Percentiles rank a stretch among this genome's conserved stretches.
phyloP scores from a whole-genome alignment of 2,329 filamentous ascomycete genomes.

The Penicillium oxalicum region DNA sequence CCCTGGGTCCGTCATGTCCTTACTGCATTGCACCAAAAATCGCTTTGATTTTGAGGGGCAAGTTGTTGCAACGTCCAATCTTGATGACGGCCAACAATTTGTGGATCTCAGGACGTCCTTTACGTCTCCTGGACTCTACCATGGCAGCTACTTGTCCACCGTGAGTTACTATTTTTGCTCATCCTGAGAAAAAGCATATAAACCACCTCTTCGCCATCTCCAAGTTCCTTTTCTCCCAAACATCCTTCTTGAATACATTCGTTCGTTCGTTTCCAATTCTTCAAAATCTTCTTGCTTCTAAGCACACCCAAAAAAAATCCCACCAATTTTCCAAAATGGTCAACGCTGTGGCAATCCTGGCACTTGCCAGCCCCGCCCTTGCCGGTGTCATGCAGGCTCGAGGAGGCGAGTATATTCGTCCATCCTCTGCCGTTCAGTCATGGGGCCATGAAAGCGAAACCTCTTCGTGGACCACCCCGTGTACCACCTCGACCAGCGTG shows the following conservation, averaged over 20 bases:
- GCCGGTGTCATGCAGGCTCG: slow-evolving; percentile 29
- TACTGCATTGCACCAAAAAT: slow-evolving; percentile 12
- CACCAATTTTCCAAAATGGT: slow-evolving; percentile 29
- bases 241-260: slow-evolving; percentile 14
- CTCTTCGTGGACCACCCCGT: slow-evolving; percentile 8
- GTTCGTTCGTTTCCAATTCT: slow-evolving; percentile 20
- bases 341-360: slow-evolving; percentile 32
- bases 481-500: slow-evolving; percentile 7
- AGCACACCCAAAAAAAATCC: slow-evolving; percentile 3
- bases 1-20: slow-evolving; percentile 11
- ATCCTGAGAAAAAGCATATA: slow-evolving; percentile 21
- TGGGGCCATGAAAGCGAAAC: slow-evolving; percentile 1
- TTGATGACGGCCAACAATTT: slow-evolving; percentile 14
- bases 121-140: slow-evolving; percentile 23
- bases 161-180: slow-evolving; percentile 7
- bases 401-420: slow-evolving; percentile 11
- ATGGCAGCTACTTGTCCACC: slow-evolving; percentile 19
- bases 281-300: slow-evolving; percentile 9
- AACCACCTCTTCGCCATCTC: slow-evolving; percentile 15
- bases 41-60: slow-evolving; percentile 17
- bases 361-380: slow-evolving; percentile 31
- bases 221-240: not conserved
- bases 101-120: slow-evolving; percentile 19
- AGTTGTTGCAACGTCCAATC: slow-evolving; percentile 10
- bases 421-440: slow-evolving; percentile 2